Conservation (phyloP, 768 basidiomycete species). For the Kwoniella shandongensis region DNA sequence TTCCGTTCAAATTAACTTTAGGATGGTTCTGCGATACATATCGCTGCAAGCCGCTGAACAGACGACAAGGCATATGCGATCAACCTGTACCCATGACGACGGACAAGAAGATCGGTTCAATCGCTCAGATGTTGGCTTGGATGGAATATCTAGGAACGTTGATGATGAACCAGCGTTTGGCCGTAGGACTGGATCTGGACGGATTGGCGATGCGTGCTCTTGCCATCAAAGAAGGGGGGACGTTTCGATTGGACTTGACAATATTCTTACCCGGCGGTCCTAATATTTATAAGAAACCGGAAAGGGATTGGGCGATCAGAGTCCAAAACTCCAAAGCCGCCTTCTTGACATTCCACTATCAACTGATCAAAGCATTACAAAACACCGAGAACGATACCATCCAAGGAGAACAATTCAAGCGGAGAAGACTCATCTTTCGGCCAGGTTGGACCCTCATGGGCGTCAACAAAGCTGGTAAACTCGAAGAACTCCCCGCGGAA, state of each 20-base stretch:
- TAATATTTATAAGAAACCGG: background rate
- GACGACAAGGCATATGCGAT: slow-evolving; percentile 8
- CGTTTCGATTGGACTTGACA: slow-evolving; percentile 19
- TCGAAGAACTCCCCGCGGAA: background rate
- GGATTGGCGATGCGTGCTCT: slow-evolving; percentile 15
- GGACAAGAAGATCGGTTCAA: background rate
- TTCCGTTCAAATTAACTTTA: background rate
- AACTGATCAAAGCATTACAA: background rate
- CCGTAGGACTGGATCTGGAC: slow-evolving; percentile 16
- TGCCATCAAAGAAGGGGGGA: slow-evolving; percentile 14
- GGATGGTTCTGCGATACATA: slow-evolving; percentile 19
- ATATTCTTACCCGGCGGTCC: slow-evolving; percentile 22
- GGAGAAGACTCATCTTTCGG: slow-evolving; percentile 18
- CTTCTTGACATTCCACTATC: slow-evolving; percentile 6
- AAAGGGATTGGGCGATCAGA: slow-evolving; percentile 4
- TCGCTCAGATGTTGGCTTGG: slow-evolving; percentile 11
- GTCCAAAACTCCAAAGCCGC: background rate
- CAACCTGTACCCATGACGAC: slow-evolving; percentile 4
- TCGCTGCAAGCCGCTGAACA: background rate
- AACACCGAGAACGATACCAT: slow-evolving; percentile 5
- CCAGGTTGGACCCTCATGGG: slow-evolving; percentile 20
- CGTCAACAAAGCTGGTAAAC: slow-evolving; percentile 9
- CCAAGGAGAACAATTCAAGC: slow-evolving; percentile 5
- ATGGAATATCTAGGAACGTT: slow-evolving; percentile 15
- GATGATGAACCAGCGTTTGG: slow-evolving; percentile 9